Base-by-base conservation (phyloP, 2,329 filamentous ascomycete species). In the Ophiostoma sp. region DNA sequence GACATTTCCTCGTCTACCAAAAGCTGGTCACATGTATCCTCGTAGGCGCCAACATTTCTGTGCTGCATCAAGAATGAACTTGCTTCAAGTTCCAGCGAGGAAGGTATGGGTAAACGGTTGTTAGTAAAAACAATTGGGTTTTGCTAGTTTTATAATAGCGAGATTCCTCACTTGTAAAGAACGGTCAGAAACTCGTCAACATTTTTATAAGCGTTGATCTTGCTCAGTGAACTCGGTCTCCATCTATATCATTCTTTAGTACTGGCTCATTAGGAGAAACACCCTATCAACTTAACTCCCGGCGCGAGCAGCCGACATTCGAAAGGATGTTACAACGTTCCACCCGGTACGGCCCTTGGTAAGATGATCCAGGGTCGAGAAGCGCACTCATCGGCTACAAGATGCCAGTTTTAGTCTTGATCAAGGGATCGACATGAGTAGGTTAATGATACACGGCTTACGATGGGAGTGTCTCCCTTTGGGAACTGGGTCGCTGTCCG, bases 291-390 rank as follows among this genome's bases (percentile, higher is more conserved):
- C 23, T 13, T 17, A 11, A 27, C 52, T 57, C 52, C 31, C 52
- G 4, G 52, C 52, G 11, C 52, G 60, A 35, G 60, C 27, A 20
- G 60, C 60, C 20, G 60, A 64, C n/a, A 31, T 64, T 35, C 36
- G 60, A 17, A 64, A 64, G 4, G 60, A 64, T 33, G 60, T 64
- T 64, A 64, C 60, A 33, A 64, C 36, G 31, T 64, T 64, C 60
- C 60, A 64, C 10, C 60, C 60, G 17, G 36, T 64, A 11, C 60
- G 60, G 17, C 60, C 60, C 31, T 64, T 64, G 27, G 60, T 64
- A 11, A 64, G 33, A 35, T 64, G 60, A 17, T 36, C 60, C 4
- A 57, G 8, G n/a, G 52, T 57, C 8, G 52, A 57, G 23, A 57
- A 57, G n/a, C 52, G 52, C 52, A 57, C 52, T 57, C 4, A 57